Percentiles rank a stretch among this genome's conserved stretches.
phyloP scores from a whole-genome alignment of 495 filamentous ascomycete genomes.

The Glarea lozoyensis region DNA sequence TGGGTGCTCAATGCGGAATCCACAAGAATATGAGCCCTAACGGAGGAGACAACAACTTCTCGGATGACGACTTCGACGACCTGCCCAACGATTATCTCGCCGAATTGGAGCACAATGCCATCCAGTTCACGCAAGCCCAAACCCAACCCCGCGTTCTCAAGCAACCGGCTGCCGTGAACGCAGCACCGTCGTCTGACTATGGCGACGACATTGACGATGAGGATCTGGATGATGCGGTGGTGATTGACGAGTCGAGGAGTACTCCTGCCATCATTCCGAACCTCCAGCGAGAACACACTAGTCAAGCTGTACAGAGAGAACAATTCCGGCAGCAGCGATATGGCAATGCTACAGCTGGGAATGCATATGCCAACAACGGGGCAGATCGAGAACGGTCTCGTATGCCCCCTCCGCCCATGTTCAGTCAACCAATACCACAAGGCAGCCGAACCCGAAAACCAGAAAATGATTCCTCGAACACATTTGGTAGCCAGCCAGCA shows the following conservation, averaged over 20 bases:
- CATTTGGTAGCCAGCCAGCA: slow-evolving; percentile 3
- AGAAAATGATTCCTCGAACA: slow-evolving; percentile 5
- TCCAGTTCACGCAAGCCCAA: slow-evolving; percentile 37
- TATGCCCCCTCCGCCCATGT: slow-evolving; percentile 3
- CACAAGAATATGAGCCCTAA: slow-evolving; percentile 49
- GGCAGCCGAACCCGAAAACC: not conserved
- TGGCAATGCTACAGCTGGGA: slow-evolving; percentile 6
- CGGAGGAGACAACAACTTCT: slow-evolving; percentile 46
- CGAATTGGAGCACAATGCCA: slow-evolving; percentile 47
- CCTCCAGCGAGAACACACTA: slow-evolving; percentile 5
- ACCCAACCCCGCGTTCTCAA: slow-evolving; percentile 5
- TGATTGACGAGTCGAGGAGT: slow-evolving; percentile 27
- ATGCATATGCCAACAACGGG: not conserved
- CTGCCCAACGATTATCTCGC: slow-evolving; percentile 42
- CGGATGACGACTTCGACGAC: slow-evolving; percentile 53
- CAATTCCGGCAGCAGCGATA: slow-evolving; percentile 27
- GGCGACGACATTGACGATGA: slow-evolving; percentile 49
- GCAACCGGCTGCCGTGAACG: slow-evolving; percentile 3
- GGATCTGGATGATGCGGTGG: slow-evolving; percentile 38
- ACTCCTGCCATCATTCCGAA: slow-evolving; percentile 13
- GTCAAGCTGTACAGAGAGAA: slow-evolving; percentile 23
- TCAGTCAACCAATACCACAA: slow-evolving; percentile 4
- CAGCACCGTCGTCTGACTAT: slow-evolving; percentile 32
- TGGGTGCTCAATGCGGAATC: slow-evolving; percentile 36
- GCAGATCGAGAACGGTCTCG: too few relatives aligned